Base-by-base conservation (phyloP, 164 flowering plant species). In the Protea cynaroides region DNA sequence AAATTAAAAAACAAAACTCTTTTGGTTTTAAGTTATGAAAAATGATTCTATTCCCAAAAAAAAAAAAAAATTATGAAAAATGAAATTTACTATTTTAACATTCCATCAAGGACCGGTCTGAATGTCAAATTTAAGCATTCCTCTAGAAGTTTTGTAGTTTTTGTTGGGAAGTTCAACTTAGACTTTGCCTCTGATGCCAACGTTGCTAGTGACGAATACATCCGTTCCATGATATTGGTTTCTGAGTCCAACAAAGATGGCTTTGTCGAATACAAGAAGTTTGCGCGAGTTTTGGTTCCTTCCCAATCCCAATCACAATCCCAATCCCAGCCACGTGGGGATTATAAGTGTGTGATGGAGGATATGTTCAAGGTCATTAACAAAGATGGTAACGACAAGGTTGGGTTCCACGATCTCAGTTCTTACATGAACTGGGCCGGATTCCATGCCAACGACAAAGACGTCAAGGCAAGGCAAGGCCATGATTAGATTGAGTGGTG, bases 241-340 rank as follows among this genome's bases (percentile, higher is more conserved):
- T 96, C 98, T 1, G 98, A 91, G 38, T 66, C 65, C 8, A 80
- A 94, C 79, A 73, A 72, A 22, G 75, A 86, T 52, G 97, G 96
- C 17, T 86, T 73, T 76, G 92, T 94, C 1, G 89, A 84, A 73
- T 85, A 78, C 72, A 88, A 86, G 0, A 97, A 94, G 72, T 91
- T 94, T 56, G 91, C 88, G 72, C 64, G 70, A 34, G 86, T 87
- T 36, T 19, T 87, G 66, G 69, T 29, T 5, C 34, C 34, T 29
- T 29, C 34, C 0, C 34, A 29, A 29, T 29, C 34, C 34, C 34
- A 29, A 29, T 29, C 5, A n/a, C n/a, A n/a, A n/a, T n/a, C n/a
- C n/a, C n/a, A n/a, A n/a, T n/a, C n/a, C n/a, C n/a, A n/a, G 34
- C 4, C 4, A 2, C 4, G 34, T 29, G 34, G 34, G 34, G 34